These are phyloP conservation scores for Tetradesmus obliquus DNA, from an alignment of 139 green algal genomes.

Conservation along the genomic window DNA sequence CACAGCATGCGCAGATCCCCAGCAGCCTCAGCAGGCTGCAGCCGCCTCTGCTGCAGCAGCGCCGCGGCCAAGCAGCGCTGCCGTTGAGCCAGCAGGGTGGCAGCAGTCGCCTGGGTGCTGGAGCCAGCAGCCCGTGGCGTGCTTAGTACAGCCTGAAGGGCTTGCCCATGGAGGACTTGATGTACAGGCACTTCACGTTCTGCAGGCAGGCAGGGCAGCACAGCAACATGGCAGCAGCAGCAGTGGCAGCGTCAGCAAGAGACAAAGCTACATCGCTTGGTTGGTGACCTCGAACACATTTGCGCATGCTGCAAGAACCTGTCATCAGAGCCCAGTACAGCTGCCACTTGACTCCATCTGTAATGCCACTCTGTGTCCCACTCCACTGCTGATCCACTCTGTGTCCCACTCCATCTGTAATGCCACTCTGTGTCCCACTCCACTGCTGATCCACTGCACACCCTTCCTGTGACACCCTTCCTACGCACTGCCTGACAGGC, in stretches of 20 bases:
- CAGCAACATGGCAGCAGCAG: neutral
- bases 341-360: too few relatives aligned
- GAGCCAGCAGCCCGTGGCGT: neutral
- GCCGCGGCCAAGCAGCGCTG: neutral
- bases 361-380: too few relatives aligned
- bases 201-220: constrained; percentile 57
- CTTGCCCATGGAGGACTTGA: constrained; percentile 98
- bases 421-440: too few relatives aligned
- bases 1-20: neutral
- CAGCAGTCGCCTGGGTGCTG: neutral
- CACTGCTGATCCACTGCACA: too few relatives aligned
- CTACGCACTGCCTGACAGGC: too few relatives aligned
- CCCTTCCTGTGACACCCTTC: too few relatives aligned
- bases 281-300: too few relatives aligned
- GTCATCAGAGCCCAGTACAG: too few relatives aligned
- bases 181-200: constrained; percentile 97
- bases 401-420: too few relatives aligned
- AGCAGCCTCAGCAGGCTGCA: neutral
- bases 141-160: constrained; percentile 95
- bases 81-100: neutral
- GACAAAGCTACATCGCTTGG: neutral
- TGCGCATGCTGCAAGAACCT: too few relatives aligned
- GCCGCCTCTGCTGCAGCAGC: neutral
- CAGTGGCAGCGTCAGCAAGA: neutral
- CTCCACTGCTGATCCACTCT: too few relatives aligned